Conservation (phyloP, 108 stramenopile species). For the Skeletonema marinoi region DNA sequence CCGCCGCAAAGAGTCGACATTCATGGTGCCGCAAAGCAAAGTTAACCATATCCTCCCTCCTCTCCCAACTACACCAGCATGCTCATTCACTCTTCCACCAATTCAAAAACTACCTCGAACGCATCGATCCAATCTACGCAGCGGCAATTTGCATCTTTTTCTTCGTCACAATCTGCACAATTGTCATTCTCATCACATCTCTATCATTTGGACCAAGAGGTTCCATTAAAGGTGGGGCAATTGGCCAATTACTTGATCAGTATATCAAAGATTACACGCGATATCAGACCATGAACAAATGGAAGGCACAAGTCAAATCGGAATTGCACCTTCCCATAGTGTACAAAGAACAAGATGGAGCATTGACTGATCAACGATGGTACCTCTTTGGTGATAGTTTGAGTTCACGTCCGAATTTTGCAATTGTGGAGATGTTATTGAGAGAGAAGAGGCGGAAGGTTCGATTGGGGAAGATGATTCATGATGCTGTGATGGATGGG, state of each 20-base stretch:
- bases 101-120: not conserved
- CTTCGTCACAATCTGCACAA: not conserved
- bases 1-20: not conserved
- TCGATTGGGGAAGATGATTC: conserved; percentile 15
- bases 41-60: not conserved
- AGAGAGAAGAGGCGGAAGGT: conserved; percentile 26
- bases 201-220: conserved; percentile 26
- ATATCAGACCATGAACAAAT: conserved; percentile 40
- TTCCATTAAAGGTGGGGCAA: conserved; percentile 36
- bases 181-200: not conserved
- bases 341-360: conserved; percentile 23
- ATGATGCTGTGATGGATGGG: not conserved
- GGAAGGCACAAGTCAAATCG: conserved; percentile 31
- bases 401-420: conserved; percentile 26
- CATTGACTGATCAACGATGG: conserved; percentile 14
- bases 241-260: conserved; percentile 35
- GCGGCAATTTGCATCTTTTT: not conserved
- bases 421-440: conserved; percentile 43
- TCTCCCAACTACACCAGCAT: not conserved
- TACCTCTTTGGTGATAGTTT: conserved; percentile 30
- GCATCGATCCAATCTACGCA: not conserved
- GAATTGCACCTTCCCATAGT: conserved; percentile 33
- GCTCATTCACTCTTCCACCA: not conserved
- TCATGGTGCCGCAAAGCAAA: not conserved
- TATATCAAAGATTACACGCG: conserved; percentile 29